These are phyloP conservation scores for Ceratocystis lukuohia DNA, from an alignment of 2,329 filamentous ascomycete species.

Conservation along the genomic window DNA sequence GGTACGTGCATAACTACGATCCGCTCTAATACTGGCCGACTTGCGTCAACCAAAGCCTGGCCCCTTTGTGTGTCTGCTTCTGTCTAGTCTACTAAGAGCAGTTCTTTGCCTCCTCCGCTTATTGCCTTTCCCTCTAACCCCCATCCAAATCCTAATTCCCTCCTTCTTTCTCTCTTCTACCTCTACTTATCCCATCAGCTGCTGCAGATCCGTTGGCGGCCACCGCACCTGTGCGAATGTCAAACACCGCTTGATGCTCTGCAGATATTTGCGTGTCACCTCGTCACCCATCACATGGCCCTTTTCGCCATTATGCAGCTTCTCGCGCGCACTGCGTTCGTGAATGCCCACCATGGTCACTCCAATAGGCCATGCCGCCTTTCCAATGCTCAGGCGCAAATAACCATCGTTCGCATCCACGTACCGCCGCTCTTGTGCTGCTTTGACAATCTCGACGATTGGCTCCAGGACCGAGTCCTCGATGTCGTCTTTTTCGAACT, in stretches of 20 bases:
- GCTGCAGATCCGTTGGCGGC: slow-evolving; percentile 82
- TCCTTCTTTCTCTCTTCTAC: not conserved
- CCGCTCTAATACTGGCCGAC: too few relatives aligned
- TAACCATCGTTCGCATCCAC: slow-evolving; percentile 96
- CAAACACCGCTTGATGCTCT: slow-evolving; percentile 93
- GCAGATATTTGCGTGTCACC: slow-evolving; percentile 84
- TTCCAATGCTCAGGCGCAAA: slow-evolving; percentile 80
- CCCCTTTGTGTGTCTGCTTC: too few relatives aligned
- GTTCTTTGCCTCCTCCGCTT: not conserved
- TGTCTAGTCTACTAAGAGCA: too few relatives aligned
- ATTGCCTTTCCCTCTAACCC: not conserved
- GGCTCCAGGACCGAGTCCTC: slow-evolving; percentile 68
- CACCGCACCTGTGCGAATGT: slow-evolving; percentile 95
- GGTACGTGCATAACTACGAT: too few relatives aligned
- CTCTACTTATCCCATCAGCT: slow-evolving; percentile 67
- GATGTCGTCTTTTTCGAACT: slow-evolving; percentile 69
- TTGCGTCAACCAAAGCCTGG: too few relatives aligned
- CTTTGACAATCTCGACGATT: slow-evolving; percentile 80
- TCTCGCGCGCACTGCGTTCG: slow-evolving; percentile 88
- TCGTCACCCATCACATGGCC: slow-evolving; percentile 98
- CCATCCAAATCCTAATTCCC: too few relatives aligned
- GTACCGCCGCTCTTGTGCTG: slow-evolving; percentile 80
- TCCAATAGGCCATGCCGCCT: slow-evolving; percentile 96
- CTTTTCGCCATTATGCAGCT: slow-evolving; percentile 74
- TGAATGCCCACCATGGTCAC: slow-evolving; percentile 99